Evolutionary conservation across 169 alveolate species (phyloP).

Genomic region (Cryptosporidium ryanae): DNA sequence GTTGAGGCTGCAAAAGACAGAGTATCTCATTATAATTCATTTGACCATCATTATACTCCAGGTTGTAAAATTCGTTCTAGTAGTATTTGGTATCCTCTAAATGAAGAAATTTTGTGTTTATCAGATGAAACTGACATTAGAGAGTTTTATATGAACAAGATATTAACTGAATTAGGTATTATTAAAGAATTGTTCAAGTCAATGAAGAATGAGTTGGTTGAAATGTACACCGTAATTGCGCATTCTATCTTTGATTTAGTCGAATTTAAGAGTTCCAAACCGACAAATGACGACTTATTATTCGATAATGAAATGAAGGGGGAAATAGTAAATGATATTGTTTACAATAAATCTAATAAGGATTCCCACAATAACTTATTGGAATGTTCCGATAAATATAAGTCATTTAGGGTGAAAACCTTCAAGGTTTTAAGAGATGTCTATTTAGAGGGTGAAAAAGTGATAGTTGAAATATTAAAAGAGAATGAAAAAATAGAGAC

Average conservation of each 20-base stretch:
- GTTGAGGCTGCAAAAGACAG: conserved; percentile 42
- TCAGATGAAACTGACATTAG: background rate
- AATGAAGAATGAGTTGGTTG: conserved; percentile 32
- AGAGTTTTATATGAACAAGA: conserved; percentile 5
- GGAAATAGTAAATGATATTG: background rate
- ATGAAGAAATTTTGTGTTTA: background rate
- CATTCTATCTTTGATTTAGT: conserved; percentile 14
- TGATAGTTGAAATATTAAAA: background rate
- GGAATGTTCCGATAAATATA: background rate
- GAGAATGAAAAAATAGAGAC: conserved; percentile 1
- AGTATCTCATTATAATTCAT: conserved; percentile 1
- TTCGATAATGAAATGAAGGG: background rate
- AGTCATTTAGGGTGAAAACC: background rate
- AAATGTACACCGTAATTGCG: conserved; percentile 24
- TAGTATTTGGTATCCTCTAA: conserved; percentile 57
- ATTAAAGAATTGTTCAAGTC: conserved; percentile 2
- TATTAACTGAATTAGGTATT: background rate
- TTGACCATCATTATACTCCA: conserved; percentile 26
- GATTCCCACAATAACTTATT: background rate
- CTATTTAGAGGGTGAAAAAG: conserved; percentile 27
- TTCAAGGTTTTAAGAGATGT: background rate
- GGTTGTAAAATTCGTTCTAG: conserved; percentile 32
- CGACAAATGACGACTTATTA: background rate
- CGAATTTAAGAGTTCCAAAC: background rate
- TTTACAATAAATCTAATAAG: background rate